Percentiles rank a stretch among this genome's conserved stretches.
Conservation (phyloP, 73 alveolate genomes). For the Blepharisma stoltei region DNA sequence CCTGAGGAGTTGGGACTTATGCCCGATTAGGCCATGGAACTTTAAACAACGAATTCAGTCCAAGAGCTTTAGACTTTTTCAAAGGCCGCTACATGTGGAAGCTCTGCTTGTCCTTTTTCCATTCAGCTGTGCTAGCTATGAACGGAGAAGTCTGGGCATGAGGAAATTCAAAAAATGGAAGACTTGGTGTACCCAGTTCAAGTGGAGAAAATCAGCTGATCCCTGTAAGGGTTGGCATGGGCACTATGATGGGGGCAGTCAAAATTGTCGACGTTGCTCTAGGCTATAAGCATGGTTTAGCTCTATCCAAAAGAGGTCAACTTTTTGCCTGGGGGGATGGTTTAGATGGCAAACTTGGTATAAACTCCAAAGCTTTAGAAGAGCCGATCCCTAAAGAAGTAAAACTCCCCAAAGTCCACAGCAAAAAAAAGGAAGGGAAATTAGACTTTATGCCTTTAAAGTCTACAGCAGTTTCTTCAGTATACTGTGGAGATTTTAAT, state of each 20-base stretch:
- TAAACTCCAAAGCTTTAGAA: background rate
- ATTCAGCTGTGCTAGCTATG: slow-evolving; percentile 65
- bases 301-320: slow-evolving; percentile 49
- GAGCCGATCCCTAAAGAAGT: slow-evolving; percentile 26
- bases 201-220: slow-evolving; percentile 24
- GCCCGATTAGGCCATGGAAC: slow-evolving; percentile 52
- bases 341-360: slow-evolving; percentile 62
- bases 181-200: slow-evolving; percentile 59
- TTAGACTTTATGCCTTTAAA: slow-evolving; percentile 7
- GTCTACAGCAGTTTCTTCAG: slow-evolving; percentile 33
- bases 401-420: background rate
- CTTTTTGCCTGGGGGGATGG: slow-evolving; percentile 56
- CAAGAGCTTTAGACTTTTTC: slow-evolving; percentile 71
- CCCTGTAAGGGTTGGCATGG: slow-evolving; percentile 15
- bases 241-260: background rate
- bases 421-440: background rate
- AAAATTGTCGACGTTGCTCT: slow-evolving; percentile 41
- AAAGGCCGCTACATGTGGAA: slow-evolving; percentile 74
- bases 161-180: slow-evolving; percentile 80
- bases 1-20: slow-evolving; percentile 55
- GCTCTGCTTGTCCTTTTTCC: slow-evolving; percentile 81
- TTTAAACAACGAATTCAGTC: slow-evolving; percentile 47
- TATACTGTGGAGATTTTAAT: slow-evolving; percentile 41
- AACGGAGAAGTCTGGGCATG: slow-evolving; percentile 82
- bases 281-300: slow-evolving; percentile 60